Evolutionary conservation across 2,329 filamentous ascomycete genomes (phyloP).

Genomic region (Pezicula radicicola): DNA sequence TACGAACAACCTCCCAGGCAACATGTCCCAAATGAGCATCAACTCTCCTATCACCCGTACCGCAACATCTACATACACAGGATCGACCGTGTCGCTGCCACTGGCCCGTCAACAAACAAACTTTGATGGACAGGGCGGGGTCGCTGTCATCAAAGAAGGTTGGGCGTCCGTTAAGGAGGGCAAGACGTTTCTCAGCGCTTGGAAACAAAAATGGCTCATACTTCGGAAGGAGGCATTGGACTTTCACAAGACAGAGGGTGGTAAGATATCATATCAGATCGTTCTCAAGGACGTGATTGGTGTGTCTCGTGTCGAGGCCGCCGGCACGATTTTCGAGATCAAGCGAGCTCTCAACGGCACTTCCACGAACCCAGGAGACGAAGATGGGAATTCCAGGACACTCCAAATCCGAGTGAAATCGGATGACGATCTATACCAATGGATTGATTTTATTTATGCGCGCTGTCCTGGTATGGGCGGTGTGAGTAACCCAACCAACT

Average conservation of each 20-base stretch:
- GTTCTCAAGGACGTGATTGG: constrained; percentile 84
- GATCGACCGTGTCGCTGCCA: constrained; percentile 71
- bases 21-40: constrained; percentile 76
- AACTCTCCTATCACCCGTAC: constrained; percentile 65
- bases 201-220: constrained; percentile 91
- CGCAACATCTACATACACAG: constrained; percentile 64
- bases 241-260: constrained; percentile 87
- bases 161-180: constrained; percentile 89
- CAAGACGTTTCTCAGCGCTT: constrained; percentile 76
- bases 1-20: constrained; percentile 67
- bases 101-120: constrained; percentile 54
- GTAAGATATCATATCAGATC: constrained; percentile 84
- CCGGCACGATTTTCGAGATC: constrained; percentile 91
- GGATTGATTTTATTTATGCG: constrained; percentile 98
- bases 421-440: constrained; percentile 96
- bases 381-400: constrained; percentile 74
- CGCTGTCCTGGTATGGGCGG: constrained; percentile 96
- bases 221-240: constrained; percentile 90
- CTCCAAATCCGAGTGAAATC: constrained; percentile 92
- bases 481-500: constrained; percentile 97
- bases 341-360: constrained; percentile 68
- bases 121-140: constrained; percentile 62
- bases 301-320: constrained; percentile 86
- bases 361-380: constrained; percentile 68
- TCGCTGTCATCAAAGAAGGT: constrained; percentile 76